Percentiles rank a stretch among this genome's conserved stretches.
phyloP scores from a whole-genome alignment of 805 yeast species.

The Metschnikowia santaceciliae region DNA sequence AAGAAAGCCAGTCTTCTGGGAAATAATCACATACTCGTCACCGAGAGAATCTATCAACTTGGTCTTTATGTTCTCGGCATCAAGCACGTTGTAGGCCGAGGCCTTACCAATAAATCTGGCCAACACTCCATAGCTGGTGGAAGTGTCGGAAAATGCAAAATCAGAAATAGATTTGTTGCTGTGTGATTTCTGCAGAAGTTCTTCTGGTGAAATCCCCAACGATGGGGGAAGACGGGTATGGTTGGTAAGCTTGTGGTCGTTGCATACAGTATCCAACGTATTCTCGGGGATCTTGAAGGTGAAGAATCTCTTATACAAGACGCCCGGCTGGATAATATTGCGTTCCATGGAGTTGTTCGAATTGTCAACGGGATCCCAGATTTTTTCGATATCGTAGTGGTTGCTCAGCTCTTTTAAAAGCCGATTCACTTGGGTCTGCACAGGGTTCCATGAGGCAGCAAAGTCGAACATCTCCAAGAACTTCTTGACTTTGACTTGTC shows the following conservation, averaged over 20 bases:
- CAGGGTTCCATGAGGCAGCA: constrained; percentile 48
- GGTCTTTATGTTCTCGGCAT: constrained; percentile 30
- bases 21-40: constrained; percentile 39
- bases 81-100: constrained; percentile 29
- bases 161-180: constrained; percentile 19
- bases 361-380: constrained; percentile 26
- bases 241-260: constrained; percentile 24
- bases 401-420: constrained; percentile 23
- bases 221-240: constrained; percentile 38
- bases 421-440: constrained; percentile 24
- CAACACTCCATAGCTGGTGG: constrained; percentile 33
- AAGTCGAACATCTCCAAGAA: constrained; percentile 41
- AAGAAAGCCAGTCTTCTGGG: constrained; percentile 23
- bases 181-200: constrained; percentile 4
- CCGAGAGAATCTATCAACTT: constrained; percentile 29
- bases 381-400: constrained; percentile 8
- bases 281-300: constrained; percentile 37
- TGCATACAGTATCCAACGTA: constrained; percentile 37
- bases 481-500: constrained; percentile 21
- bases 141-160: constrained; percentile 30
- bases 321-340: constrained; percentile 19
- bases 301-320: constrained; percentile 34
- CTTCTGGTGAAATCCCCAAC: constrained; percentile 23
- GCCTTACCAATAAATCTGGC: constrained; percentile 42
- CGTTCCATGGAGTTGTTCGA: constrained; percentile 20